Conservation (phyloP, 1,284 basidiomycete genomes). For the Melampsora americana region DNA sequence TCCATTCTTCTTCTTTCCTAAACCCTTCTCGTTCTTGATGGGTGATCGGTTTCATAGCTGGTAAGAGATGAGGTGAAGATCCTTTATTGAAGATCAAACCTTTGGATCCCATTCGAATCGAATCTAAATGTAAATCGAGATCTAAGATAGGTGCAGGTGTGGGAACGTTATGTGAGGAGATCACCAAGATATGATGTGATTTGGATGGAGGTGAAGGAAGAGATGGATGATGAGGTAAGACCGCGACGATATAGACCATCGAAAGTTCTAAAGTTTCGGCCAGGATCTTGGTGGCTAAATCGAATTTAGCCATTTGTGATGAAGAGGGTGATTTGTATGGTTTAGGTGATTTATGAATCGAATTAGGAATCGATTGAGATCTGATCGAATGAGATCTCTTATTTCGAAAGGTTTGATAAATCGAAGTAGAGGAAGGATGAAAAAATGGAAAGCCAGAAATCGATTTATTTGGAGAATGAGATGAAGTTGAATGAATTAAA, state of each 20-base stretch:
- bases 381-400: no score
- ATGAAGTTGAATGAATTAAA: no score
- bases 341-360: not conserved
- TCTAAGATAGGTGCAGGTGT: slow-evolving; percentile 48
- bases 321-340: not conserved
- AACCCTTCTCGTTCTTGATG: not conserved
- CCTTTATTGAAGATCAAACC: slow-evolving; percentile 49
- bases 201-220: not conserved
- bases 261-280: slow-evolving; percentile 48
- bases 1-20: not conserved
- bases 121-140: slow-evolving; percentile 48
- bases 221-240: not conserved
- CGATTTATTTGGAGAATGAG: no score
- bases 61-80: slow-evolving; percentile 1
- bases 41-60: not conserved
- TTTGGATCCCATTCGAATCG: slow-evolving; percentile 48
- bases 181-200: not conserved
- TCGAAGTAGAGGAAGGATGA: no score
- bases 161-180: slow-evolving; percentile 48
- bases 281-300: slow-evolving; percentile 47
- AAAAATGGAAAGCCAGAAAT: no score
- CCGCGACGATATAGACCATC: slow-evolving; percentile 47
- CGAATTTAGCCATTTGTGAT: slow-evolving; percentile 43
- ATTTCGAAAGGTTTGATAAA: no score
- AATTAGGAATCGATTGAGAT: no score